Conservation (phyloP, 2,329 filamentous ascomycete genomes). For the Ophiostoma sp. region DNA sequence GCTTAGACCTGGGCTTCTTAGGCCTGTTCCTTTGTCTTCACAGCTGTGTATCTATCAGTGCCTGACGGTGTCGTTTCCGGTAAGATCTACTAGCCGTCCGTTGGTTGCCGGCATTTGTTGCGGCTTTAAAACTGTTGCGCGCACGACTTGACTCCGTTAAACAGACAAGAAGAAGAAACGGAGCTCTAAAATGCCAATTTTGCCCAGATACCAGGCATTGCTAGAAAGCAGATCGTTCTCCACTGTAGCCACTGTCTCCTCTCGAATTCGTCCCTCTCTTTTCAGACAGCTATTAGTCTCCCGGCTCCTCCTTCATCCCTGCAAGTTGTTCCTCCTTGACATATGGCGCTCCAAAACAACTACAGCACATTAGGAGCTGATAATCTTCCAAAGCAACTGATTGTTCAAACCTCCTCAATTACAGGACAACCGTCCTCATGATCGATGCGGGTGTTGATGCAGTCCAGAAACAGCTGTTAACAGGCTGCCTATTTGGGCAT, state of each 20-base stretch:
- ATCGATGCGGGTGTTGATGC: background rate
- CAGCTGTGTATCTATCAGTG: background rate
- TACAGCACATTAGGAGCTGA: background rate
- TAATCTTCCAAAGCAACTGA: no score
- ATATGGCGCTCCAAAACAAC: no score
- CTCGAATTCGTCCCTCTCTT: background rate
- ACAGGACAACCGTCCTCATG: background rate
- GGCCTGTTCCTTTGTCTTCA: background rate
- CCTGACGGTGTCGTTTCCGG: background rate
- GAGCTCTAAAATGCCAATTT: background rate
- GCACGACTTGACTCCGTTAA: background rate
- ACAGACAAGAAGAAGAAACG: background rate
- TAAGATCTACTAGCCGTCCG: background rate
- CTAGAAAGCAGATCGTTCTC: conserved; percentile 17
- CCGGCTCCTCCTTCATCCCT: background rate
- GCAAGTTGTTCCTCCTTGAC: background rate
- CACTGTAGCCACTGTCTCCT: background rate
- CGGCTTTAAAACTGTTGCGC: background rate
- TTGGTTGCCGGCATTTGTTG: background rate
- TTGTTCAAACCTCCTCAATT: background rate
- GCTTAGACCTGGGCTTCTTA: background rate
- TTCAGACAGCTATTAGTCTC: background rate
- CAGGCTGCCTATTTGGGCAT: conserved; percentile 1
- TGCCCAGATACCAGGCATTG: background rate
- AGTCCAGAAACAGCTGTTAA: background rate